Conservation (phyloP, 208 protist species). For the Blechomonas ayalai region DNA sequence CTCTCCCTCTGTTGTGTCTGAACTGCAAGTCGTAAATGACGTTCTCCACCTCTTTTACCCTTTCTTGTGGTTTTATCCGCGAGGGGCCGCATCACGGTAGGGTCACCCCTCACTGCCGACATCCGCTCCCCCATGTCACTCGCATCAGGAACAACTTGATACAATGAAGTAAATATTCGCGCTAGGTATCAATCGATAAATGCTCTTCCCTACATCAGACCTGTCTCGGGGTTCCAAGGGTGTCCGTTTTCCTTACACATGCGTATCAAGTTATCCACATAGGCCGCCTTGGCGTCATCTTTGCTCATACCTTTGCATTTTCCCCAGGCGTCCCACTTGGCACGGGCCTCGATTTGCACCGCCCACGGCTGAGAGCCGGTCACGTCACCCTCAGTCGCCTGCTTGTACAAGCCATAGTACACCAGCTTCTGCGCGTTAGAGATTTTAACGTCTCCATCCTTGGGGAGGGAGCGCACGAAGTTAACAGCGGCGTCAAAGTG, state of each 20-base stretch:
- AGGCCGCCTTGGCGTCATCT: conserved; percentile 88
- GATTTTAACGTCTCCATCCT: conserved; percentile 76
- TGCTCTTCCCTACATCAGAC: not conserved
- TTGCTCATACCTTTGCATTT: conserved; percentile 79
- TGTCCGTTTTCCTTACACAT: conserved; percentile 50
- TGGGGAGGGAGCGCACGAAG: conserved; percentile 78
- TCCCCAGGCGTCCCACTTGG: conserved; percentile 95
- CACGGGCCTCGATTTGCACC: conserved; percentile 87
- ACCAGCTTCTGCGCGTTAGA: conserved; percentile 88
- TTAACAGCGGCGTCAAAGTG: conserved; percentile 76
- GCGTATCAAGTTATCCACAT: conserved; percentile 72
- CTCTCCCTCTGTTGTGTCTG: no score
- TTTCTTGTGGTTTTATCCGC: no score
- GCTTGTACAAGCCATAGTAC: conserved; percentile 97
- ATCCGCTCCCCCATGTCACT: no score
- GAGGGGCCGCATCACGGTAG: no score
- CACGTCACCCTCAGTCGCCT: conserved; percentile 94
- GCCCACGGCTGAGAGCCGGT: conserved; percentile 85
- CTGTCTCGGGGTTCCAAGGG: conserved; percentile 34
- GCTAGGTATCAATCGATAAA: no score
- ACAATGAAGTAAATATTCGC: no score
- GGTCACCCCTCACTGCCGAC: no score
- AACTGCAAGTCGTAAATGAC: no score
- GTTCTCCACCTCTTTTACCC: no score
- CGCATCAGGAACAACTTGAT: no score